Evolutionary conservation across 495 filamentous ascomycete species (phyloP), one percentile per base, ranked within the genome.

Genomic region (Xylaria longipes): DNA sequence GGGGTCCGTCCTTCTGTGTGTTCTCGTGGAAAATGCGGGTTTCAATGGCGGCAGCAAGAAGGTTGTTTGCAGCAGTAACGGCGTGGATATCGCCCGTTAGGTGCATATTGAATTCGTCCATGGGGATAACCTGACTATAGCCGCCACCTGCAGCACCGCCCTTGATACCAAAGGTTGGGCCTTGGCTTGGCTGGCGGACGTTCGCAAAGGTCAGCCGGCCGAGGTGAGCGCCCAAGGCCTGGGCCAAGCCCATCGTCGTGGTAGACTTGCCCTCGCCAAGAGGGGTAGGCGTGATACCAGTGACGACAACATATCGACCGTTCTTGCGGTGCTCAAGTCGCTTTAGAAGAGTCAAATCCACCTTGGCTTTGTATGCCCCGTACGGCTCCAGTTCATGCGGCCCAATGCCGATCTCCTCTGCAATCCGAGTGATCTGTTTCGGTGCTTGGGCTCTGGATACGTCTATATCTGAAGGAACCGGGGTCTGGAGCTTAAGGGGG

Each of bases 21-120:
- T 89, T 89, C 82, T 99, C 96, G 78, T 99, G 96, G 85, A 97
- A 99, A 88, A 99, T 98, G 71, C 96, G 91, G 8, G 96, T 98
- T 75, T 99, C 96, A 75, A 99, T 97, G 15, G 96, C 96, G 52
- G 96, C 96, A 68, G 96, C 96, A n/a, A 99, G 91, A 50, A 99
- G 87, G 83, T 99, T 99, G 86, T 98, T 99, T 6, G 96, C 96
- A 12, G 96, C 96, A 45, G 94, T 93, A 77, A 99, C 95, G 50
- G 96, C 96, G 79, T 99, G 96, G 72, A 99, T 98, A 79, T 99
- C 96, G 74, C 96, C 96, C 52, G 96, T 99, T 79, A 99, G 83
- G 79, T 99, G 96, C 72, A 99, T 86, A 79, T 99, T 99, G 86
- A 99, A 99, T 80, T 99, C 96, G 73, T 99, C 96, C 96, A 99